These are phyloP conservation scores for Buxus sempervirens DNA, from an alignment of 164 flowering plant genomes.

Conservation along the genomic window DNA sequence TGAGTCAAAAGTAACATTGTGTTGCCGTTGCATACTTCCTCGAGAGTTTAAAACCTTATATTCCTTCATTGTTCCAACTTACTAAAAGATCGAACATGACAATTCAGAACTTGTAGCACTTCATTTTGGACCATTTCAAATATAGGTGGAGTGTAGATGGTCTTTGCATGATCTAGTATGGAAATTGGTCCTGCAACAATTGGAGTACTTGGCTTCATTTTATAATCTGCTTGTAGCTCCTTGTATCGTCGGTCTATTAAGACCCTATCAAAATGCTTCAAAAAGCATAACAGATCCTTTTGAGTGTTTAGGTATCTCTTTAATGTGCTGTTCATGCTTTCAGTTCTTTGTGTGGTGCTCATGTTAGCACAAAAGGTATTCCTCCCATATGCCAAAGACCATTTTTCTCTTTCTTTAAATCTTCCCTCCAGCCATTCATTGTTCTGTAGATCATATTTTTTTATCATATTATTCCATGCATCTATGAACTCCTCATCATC, in stretches of 20 bases:
- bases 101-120: neutral
- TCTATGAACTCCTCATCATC: neutral
- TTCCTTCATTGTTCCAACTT: neutral
- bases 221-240: neutral
- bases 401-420: neutral
- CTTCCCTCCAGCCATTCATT: neutral
- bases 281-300: neutral
- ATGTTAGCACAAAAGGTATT: neutral
- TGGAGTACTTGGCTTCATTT: neutral
- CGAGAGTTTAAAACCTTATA: neutral
- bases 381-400: neutral
- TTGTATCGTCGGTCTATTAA: neutral
- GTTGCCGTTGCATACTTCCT: neutral
- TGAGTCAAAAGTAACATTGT: neutral
- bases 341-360: neutral
- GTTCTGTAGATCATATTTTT: neutral
- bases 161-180: neutral
- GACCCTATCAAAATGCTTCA: neutral
- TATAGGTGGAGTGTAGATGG: neutral
- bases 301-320: neutral
- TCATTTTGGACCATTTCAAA: neutral
- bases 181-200: neutral
- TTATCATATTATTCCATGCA: neutral
- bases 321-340: neutral
- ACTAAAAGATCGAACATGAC: neutral